These are phyloP conservation scores for Calophaca sinica DNA, from an alignment of 306 rosid genomes.

Conservation along the genomic window DNA sequence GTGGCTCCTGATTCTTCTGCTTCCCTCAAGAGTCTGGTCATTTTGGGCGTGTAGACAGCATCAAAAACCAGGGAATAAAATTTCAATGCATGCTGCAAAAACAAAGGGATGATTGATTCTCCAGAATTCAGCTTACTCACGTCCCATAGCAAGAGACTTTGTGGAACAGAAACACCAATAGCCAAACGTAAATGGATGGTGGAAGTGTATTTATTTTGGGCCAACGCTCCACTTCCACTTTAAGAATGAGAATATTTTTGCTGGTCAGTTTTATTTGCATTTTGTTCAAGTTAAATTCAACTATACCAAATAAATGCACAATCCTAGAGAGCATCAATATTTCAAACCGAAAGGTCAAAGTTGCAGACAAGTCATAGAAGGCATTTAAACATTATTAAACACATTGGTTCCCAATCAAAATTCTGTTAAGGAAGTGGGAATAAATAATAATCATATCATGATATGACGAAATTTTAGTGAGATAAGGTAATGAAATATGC, in stretches of 20 bases:
- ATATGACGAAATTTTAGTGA: slow-evolving; percentile 15
- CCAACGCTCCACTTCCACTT: slow-evolving; percentile 16
- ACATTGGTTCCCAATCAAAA: slow-evolving; percentile 22
- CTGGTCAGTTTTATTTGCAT: slow-evolving; percentile 3
- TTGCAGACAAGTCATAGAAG: slow-evolving; percentile 19
- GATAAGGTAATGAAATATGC: slow-evolving; percentile 27
- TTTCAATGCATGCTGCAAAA: slow-evolving; percentile 76
- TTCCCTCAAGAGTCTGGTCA: slow-evolving; percentile 85
- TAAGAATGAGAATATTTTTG: slow-evolving; percentile 30
- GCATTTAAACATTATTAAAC: slow-evolving; percentile 15
- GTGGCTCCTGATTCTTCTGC: slow-evolving; percentile 90
- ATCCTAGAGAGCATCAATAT: slow-evolving; percentile 17
- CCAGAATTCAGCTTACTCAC: slow-evolving; percentile 41
- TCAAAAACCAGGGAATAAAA: slow-evolving; percentile 84
- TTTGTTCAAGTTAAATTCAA: slow-evolving; percentile 27
- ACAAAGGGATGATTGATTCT: slow-evolving; percentile 44
- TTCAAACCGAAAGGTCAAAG: slow-evolving; percentile 34
- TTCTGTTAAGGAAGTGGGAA: slow-evolving; percentile 22
- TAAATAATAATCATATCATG: slow-evolving; percentile 5
- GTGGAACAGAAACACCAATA: slow-evolving; percentile 27
- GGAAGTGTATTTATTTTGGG: slow-evolving; percentile 19
- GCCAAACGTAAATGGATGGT: not conserved
- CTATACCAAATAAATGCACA: slow-evolving; percentile 29
- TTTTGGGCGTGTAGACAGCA: slow-evolving; percentile 88
- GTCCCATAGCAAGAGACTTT: slow-evolving; percentile 31